These are phyloP conservation scores for Uromyces viciae-fabae DNA, from an alignment of 1,284 basidiomycete genomes.

Conservation along the genomic window DNA sequence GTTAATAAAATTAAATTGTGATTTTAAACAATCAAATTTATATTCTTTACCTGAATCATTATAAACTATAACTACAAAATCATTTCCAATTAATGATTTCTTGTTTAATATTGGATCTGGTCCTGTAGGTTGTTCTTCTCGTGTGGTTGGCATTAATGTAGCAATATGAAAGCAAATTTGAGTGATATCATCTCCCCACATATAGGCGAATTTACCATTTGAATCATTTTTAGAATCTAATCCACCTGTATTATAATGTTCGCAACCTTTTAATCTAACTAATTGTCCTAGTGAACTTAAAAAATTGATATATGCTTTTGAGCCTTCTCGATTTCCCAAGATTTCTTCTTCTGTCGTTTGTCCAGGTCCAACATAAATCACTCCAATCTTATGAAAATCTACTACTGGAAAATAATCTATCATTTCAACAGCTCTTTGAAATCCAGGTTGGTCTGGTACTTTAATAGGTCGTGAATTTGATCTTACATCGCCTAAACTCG, in stretches of 20 bases:
- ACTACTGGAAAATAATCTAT: constrained; percentile 89
- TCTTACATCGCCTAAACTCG: not conserved
- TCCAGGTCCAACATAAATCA: constrained; percentile 90
- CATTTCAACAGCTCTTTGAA: constrained; percentile 66
- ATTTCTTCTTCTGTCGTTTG: constrained; percentile 83
- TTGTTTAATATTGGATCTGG: constrained; percentile 65
- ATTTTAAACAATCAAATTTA: constrained; percentile 81
- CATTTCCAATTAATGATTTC: constrained; percentile 90
- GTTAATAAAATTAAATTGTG: constrained; percentile 96
- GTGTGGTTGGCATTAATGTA: constrained; percentile 82
- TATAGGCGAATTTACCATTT: constrained; percentile 80
- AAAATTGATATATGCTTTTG: constrained; percentile 89
- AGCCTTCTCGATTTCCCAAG: constrained; percentile 83
- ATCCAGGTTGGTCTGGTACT: constrained; percentile 59
- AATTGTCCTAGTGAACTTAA: constrained; percentile 81
- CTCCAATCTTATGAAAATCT: constrained; percentile 94
- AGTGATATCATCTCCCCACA: constrained; percentile 97
- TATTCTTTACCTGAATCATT: constrained; percentile 88
- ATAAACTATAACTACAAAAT: constrained; percentile 91
- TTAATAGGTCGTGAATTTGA: constrained; percentile 49
- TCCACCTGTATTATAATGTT: constrained; percentile 79
- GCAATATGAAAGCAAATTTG: constrained; percentile 94
- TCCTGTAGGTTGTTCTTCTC: constrained; percentile 10
- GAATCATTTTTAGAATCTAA: constrained; percentile 82
- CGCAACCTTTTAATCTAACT: constrained; percentile 81